Evolutionary conservation across 129 eudicot species (phyloP).

Genomic region (Kitagawia praeruptora): DNA sequence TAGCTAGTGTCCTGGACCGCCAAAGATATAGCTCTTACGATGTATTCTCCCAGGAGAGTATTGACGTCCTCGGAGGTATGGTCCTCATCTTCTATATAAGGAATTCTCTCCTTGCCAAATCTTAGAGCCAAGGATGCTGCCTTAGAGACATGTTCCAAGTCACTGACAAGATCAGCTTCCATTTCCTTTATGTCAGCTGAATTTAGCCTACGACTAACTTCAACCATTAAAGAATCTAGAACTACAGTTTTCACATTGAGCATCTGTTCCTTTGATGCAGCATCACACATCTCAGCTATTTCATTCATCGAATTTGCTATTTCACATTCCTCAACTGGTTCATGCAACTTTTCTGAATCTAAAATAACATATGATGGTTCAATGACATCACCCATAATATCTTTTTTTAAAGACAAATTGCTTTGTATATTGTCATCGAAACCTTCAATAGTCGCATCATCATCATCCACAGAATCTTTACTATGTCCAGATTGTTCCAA

Average conservation of each 20-base stretch:
- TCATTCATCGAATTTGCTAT: conserved; percentile 10
- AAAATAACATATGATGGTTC: conserved; percentile 78
- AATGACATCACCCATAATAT: conserved; percentile 27
- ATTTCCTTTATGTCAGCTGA: conserved; percentile 42
- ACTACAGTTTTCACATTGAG: conserved; percentile 36
- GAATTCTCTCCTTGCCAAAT: conserved; percentile 27
- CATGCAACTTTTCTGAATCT: conserved; percentile 41
- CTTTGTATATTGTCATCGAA: conserved; percentile 9
- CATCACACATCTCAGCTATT: conserved; percentile 18
- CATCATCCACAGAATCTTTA: conserved; percentile 19
- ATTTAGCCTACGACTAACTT: conserved; percentile 54
- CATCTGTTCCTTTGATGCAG: conserved; percentile 19
- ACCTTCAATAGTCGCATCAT: conserved; percentile 11
- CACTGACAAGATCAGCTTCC: conserved; percentile 42
- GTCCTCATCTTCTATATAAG: conserved; percentile 23
- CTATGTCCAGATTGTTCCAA: conserved; percentile 37
- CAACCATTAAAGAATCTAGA: conserved; percentile 46
- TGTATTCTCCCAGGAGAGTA: conserved; percentile 42
- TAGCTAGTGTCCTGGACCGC: conserved; percentile 54
- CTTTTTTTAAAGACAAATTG: conserved; percentile 8
- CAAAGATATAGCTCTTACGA: conserved; percentile 45
- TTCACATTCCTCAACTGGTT: conserved; percentile 28
- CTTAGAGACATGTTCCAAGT: conserved; percentile 51
- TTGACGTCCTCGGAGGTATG: conserved; percentile 21
- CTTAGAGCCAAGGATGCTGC: conserved; percentile 47